Conservation (phyloP, 805 yeast genomes). For the Metschnikowia kunwiensis region DNA sequence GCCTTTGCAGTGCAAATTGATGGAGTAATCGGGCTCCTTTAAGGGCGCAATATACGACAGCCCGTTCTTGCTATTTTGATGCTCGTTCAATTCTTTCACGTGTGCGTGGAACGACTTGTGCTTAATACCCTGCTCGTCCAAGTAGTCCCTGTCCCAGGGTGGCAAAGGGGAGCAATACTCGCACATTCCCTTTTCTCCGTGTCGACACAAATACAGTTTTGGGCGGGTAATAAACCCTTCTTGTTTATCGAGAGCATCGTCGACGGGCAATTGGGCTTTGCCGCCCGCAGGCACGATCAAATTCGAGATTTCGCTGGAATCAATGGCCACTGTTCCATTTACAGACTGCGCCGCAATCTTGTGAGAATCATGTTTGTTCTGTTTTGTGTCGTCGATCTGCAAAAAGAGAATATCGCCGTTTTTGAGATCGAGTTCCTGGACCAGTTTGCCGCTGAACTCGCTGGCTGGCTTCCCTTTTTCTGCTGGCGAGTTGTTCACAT, state of each 20-base stretch:
- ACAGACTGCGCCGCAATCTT: conserved; percentile 7
- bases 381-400: conserved; percentile 3
- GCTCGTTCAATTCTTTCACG: conserved; percentile 66
- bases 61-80: conserved; percentile 56
- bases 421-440: conserved; percentile 46
- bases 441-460: conserved; percentile 33
- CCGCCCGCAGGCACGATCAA: background rate
- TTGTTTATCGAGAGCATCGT: conserved; percentile 58
- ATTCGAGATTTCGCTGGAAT: conserved; percentile 6
- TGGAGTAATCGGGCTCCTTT: conserved; percentile 64
- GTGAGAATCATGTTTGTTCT: background rate
- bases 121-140: conserved; percentile 72
- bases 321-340: conserved; percentile 11
- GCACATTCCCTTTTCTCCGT: conserved; percentile 94
- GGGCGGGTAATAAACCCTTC: conserved; percentile 72
- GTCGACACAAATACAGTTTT: conserved; percentile 68
- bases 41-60: conserved; percentile 78
- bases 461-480: conserved; percentile 41
- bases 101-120: conserved; percentile 87
- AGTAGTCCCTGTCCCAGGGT: conserved; percentile 86
- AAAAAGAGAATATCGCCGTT: conserved; percentile 60
- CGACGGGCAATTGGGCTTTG: conserved; percentile 61
- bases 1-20: conserved; percentile 60
- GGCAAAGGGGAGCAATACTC: conserved; percentile 95
- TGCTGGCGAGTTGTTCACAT: conserved; percentile 46